phyloP scores from a whole-genome alignment of 2,329 filamentous ascomycete genomes.

The Scedosporium dehoogii region DNA sequence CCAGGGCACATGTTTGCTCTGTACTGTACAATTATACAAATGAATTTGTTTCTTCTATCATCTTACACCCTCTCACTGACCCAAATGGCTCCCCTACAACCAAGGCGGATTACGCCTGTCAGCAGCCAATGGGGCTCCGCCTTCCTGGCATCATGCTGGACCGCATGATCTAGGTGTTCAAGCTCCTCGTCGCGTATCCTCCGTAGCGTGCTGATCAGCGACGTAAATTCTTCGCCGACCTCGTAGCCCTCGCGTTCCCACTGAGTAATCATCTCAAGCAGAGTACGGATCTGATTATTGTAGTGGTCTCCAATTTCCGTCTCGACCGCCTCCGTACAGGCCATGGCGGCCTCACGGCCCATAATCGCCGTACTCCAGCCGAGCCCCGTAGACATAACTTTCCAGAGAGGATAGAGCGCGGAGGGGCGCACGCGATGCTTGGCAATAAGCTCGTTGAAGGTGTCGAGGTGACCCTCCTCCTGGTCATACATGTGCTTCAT shows the following conservation, averaged over 20 bases:
- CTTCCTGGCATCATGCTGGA: constrained; percentile 85
- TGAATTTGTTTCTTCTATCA: constrained; percentile 5
- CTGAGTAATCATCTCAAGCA: constrained; percentile 71
- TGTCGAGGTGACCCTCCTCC: constrained; percentile 76
- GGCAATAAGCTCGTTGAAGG: constrained; percentile 74
- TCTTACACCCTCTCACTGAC: constrained; percentile 63
- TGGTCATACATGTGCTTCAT: constrained; percentile 99
- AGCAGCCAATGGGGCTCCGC: constrained; percentile 84
- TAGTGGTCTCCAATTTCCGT: constrained; percentile 97
- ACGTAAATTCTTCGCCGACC: constrained; percentile 65
- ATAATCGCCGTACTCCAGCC: constrained; percentile 86
- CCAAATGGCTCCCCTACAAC: constrained; percentile 89
- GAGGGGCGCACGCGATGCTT: constrained; percentile 88
- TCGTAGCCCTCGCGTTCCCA: constrained; percentile 72
- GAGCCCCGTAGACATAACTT: constrained; percentile 64
- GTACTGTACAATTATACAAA: constrained; percentile 12
- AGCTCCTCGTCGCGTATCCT: constrained; percentile 90
- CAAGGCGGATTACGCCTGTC: constrained; percentile 78
- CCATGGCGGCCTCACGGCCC: constrained; percentile 93
- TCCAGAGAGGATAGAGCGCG: constrained; percentile 86
- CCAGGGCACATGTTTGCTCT: constrained; percentile 8
- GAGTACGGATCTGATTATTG: constrained; percentile 75
- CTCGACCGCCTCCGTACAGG: constrained; percentile 95
- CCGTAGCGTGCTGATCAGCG: constrained; percentile 63
- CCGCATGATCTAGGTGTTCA: constrained; percentile 91